Percentiles rank a stretch among this genome's conserved stretches.
Evolutionary conservation across 345 rosid species (phyloP).

Genomic region (Cardamine occulta): DNA sequence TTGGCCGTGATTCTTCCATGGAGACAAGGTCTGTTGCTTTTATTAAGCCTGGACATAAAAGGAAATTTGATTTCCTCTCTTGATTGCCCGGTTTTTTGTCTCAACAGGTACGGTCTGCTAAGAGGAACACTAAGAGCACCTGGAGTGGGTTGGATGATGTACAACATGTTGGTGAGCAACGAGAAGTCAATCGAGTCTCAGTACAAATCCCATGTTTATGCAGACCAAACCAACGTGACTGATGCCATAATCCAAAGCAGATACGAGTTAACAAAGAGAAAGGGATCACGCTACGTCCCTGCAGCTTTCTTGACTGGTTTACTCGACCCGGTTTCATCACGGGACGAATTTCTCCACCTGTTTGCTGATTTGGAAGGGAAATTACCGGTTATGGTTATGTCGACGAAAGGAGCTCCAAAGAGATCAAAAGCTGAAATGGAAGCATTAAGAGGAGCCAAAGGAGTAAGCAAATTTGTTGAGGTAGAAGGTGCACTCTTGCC

Average conservation of each 20-base stretch:
- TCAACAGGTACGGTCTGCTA: conserved; percentile 70
- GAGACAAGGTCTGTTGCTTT: conserved; percentile 62
- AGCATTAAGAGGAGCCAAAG: conserved; percentile 67
- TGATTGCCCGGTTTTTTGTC: not conserved
- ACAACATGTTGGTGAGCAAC: conserved; percentile 92
- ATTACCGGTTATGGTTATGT: conserved; percentile 64
- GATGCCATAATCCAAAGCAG: conserved; percentile 64
- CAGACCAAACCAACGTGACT: conserved; percentile 80
- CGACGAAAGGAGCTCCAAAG: conserved; percentile 70
- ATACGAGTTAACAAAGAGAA: conserved; percentile 64
- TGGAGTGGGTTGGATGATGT: conserved; percentile 89
- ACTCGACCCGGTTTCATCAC: conserved; percentile 75
- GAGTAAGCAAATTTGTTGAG: conserved; percentile 74
- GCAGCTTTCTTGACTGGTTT: conserved; percentile 93
- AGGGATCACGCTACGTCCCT: conserved; percentile 87
- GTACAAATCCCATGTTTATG: conserved; percentile 87
- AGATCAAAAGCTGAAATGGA: conserved; percentile 96
- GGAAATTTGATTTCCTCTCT: not conserved
- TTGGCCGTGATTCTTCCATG: conserved; percentile 89
- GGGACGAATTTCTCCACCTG: conserved; percentile 72
- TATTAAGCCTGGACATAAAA: not conserved
- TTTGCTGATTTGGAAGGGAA: conserved; percentile 69
- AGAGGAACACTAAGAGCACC: conserved; percentile 87
- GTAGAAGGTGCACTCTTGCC: conserved; percentile 88
- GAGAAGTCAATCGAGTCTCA: conserved; percentile 86